These are phyloP conservation scores for Epichloe coenophiala DNA, from an alignment of 2,329 filamentous ascomycete genomes.

Conservation along the genomic window DNA sequence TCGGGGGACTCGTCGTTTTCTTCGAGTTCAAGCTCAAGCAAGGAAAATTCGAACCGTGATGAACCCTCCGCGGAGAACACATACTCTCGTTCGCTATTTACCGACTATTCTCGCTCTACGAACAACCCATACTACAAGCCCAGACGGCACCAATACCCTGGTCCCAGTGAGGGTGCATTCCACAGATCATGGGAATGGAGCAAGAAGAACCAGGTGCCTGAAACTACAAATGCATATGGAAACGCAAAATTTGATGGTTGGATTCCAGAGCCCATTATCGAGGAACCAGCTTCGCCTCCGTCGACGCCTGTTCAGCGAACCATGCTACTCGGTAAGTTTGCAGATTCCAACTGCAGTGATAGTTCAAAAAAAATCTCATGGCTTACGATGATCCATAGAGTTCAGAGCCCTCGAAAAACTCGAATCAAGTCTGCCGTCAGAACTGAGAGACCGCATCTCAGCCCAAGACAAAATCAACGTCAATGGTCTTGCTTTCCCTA, in stretches of 20 bases:
- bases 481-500: background rate
- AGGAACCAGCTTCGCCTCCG: slow-evolving; percentile 18
- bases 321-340: slow-evolving; percentile 18
- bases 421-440: background rate
- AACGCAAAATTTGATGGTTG: slow-evolving; percentile 6
- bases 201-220: background rate
- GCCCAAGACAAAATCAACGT: background rate
- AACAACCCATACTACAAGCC: slow-evolving; percentile 23
- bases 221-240: background rate
- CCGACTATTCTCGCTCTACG: slow-evolving; percentile 15
- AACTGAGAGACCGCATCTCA: background rate
- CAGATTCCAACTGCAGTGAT: background rate
- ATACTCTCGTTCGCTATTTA: slow-evolving; percentile 4
- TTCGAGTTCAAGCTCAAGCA: background rate
- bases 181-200: slow-evolving; percentile 1
- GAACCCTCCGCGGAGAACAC: background rate
- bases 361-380: background rate
- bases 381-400: background rate
- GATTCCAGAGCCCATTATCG: slow-evolving; percentile 20
- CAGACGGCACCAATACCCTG: slow-evolving; percentile 9
- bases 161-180: slow-evolving; percentile 1
- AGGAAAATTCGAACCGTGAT: background rate
- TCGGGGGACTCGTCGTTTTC: background rate
- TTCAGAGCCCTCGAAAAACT: background rate
- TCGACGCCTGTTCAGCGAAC: slow-evolving; percentile 11